Evolutionary conservation across 768 basidiomycete genomes (phyloP).

Genomic region (Trichaptum fuscoviolaceum): DNA sequence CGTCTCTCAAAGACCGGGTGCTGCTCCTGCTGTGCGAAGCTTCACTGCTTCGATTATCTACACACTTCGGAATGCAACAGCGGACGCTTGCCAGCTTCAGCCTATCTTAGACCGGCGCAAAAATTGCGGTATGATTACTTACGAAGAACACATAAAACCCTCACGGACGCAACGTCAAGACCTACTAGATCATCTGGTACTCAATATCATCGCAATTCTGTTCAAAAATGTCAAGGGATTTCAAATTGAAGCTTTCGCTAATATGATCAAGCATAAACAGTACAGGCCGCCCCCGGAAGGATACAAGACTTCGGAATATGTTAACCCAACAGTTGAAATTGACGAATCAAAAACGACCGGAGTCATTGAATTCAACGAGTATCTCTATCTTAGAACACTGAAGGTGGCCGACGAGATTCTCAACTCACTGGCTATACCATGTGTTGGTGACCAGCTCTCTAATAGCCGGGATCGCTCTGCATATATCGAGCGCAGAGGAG

Average conservation of each 20-base stretch:
- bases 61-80: neutral
- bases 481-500: neutral
- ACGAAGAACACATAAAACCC: neutral
- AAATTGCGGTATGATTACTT: neutral
- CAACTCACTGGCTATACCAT: neutral
- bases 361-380: neutral
- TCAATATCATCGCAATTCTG: neutral
- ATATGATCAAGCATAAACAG: neutral
- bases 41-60: neutral
- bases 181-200: neutral
- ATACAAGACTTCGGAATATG: neutral
- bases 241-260: neutral
- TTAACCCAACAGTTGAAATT: neutral
- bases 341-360: conserved; percentile 2
- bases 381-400: neutral
- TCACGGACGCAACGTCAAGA: neutral
- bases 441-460: neutral
- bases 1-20: neutral
- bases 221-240: neutral
- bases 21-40: neutral
- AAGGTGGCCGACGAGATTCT: neutral
- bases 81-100: neutral
- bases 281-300: neutral
- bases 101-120: neutral
- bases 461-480: neutral